A percentile compares a stretch with the other conserved stretches of the same genome.
Evolutionary conservation across 257 asterid species (phyloP).

Genomic region (Thymus quinquecostatus): DNA sequence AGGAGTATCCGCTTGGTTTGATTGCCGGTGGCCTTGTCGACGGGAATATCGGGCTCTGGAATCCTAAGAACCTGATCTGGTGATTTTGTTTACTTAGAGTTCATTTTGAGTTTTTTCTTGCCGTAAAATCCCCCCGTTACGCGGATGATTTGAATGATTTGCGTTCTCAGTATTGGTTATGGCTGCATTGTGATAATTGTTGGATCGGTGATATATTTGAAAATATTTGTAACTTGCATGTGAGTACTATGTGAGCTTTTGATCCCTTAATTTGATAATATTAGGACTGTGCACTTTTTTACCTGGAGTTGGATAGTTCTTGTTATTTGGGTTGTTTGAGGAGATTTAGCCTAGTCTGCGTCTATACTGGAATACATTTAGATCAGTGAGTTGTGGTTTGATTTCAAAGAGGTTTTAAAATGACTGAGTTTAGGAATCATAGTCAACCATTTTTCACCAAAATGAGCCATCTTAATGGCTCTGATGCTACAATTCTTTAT

Average conservation of each 20-base stretch:
- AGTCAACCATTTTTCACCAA: background rate
- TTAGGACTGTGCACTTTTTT: background rate
- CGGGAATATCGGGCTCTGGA: constrained; percentile 95
- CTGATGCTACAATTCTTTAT: too few species aligned
- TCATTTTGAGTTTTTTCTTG: constrained; percentile 7
- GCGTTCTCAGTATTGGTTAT: constrained; percentile 15
- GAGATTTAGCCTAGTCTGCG: constrained; percentile 6
- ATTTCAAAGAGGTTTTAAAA: background rate
- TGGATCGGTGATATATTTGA: constrained; percentile 2
- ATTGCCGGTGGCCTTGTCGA: constrained; percentile 97
- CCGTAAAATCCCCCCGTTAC: background rate
- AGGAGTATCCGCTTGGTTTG: constrained; percentile 74
- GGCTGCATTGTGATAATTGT: constrained; percentile 25
- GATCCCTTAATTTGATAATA: constrained; percentile 11
- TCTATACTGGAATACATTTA: background rate
- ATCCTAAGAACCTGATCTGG: constrained; percentile 86
- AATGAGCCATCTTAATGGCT: background rate
- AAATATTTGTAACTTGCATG: constrained; percentile 13
- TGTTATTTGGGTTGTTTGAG: background rate
- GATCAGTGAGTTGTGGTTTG: constrained; percentile 14
- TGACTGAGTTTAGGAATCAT: constrained; percentile 20
- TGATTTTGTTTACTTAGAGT: constrained; percentile 36
- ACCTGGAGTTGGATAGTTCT: constrained; percentile 3
- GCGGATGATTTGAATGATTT: constrained; percentile 9
- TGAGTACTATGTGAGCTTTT: background rate